phyloP scores from a whole-genome alignment of 2,329 filamentous ascomycete species.

The Diaporthe batatas region DNA sequence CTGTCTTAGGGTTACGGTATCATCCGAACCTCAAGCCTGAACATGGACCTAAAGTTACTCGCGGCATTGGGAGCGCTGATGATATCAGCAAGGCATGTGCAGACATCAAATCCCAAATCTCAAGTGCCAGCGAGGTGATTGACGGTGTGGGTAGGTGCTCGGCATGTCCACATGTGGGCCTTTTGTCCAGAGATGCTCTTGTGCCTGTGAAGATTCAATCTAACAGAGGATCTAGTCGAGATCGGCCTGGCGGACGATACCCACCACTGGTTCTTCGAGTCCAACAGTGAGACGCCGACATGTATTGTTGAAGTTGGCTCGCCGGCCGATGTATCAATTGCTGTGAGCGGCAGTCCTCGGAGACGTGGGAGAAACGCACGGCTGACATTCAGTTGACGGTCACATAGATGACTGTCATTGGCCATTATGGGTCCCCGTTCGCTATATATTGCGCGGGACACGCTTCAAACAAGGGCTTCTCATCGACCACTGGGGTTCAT shows the following conservation, averaged over 20 bases:
- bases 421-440: conserved; percentile 44
- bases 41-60: not conserved
- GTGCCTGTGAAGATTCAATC: not conserved
- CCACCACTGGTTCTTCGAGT: conserved; percentile 48
- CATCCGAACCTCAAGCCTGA: not conserved
- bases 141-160: not conserved
- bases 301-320: conserved; percentile 48
- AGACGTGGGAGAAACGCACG: no score
- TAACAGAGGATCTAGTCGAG: not conserved
- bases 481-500: conserved; percentile 47
- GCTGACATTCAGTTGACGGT: not conserved
- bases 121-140: conserved; percentile 11
- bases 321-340: conserved; percentile 45
- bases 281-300: conserved; percentile 45
- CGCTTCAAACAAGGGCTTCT: conserved; percentile 48
- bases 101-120: conserved; percentile 13
- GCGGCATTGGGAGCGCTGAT: not conserved
- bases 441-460: conserved; percentile 48
- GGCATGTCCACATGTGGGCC: conserved; percentile 46
- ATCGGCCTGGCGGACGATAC: conserved; percentile 31
- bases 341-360: conserved; percentile 34
- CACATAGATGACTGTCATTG: conserved; percentile 43
- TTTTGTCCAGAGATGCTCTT: not conserved
- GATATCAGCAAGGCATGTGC: conserved; percentile 7
- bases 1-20: not conserved